These are phyloP conservation scores for Suhomyces sp. DNA, from an alignment of 805 yeast species.

Conservation along the genomic window DNA sequence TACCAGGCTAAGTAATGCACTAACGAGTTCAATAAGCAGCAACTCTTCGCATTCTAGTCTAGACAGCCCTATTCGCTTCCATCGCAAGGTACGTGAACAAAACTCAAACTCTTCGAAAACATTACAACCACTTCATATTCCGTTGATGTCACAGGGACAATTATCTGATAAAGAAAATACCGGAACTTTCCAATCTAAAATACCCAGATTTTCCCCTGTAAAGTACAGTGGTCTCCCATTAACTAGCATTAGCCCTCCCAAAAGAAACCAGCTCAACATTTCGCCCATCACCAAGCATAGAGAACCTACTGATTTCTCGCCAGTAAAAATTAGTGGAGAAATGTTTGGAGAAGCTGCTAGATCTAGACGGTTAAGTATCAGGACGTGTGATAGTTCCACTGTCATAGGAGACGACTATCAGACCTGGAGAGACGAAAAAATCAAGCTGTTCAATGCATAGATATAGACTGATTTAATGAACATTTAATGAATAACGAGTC, in stretches of 20 bases:
- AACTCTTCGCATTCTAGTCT: slow-evolving; percentile 1
- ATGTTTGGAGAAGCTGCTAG: background rate
- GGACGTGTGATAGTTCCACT: slow-evolving; percentile 36
- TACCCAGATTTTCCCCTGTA: background rate
- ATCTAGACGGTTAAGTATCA: slow-evolving; percentile 15
- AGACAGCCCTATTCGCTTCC: slow-evolving; percentile 3
- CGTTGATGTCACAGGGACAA: slow-evolving; percentile 1
- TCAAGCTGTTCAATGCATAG: slow-evolving; percentile 15
- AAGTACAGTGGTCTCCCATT: background rate
- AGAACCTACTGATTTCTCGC: background rate
- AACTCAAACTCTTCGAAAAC: background rate
- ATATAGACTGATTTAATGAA: background rate
- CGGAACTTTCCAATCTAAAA: background rate
- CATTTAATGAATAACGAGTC: background rate
- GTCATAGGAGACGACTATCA: slow-evolving; percentile 40
- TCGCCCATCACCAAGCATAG: background rate
- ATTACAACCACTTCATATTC: slow-evolving; percentile 4
- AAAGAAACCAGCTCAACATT: background rate
- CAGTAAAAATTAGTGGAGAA: background rate
- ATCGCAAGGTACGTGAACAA: background rate
- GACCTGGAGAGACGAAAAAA: slow-evolving; percentile 38
- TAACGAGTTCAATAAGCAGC: slow-evolving; percentile 1
- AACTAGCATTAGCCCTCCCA: background rate
- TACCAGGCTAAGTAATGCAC: slow-evolving; percentile 7
- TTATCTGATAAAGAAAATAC: background rate